Percentiles rank a stretch among this genome's conserved stretches.
Evolutionary conservation across 2,329 filamentous ascomycete species (phyloP).

Genomic region (Ceratocystis variospora): DNA sequence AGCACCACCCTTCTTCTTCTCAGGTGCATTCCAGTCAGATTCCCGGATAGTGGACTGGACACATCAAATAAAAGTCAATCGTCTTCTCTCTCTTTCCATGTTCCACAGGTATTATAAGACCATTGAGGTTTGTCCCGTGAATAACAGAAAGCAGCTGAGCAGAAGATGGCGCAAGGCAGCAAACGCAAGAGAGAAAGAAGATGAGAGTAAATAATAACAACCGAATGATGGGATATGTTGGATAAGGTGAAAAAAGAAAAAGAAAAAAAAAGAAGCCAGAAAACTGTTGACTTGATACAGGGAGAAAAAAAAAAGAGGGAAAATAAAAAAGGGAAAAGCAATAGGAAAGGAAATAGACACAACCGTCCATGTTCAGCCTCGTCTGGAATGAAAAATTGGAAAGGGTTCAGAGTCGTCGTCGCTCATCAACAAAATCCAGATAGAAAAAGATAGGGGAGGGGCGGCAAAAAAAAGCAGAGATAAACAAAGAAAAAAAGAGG

Average conservation of each 20-base stretch:
- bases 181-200: not conserved
- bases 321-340: conserved; percentile 11
- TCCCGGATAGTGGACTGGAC: too few species aligned
- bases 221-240: conserved; percentile 6
- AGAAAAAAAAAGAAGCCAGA: not conserved
- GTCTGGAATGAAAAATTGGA: conserved; percentile 15
- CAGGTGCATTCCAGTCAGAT: too few species aligned
- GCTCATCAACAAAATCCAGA: conserved; percentile 16
- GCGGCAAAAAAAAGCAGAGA: not conserved
- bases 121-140: too few species aligned
- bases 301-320: conserved; percentile 16
- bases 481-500: conserved; percentile 6
- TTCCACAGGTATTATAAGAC: too few species aligned
- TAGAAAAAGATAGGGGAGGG: not conserved
- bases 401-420: conserved; percentile 17
- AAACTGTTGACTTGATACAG: conserved; percentile 10
- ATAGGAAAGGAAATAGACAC: conserved; percentile 11
- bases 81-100: too few species aligned
- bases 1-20: too few species aligned
- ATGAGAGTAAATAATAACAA: conserved; percentile 5
- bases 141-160: not conserved
- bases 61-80: too few species aligned
- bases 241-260: not conserved
- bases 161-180: not conserved
- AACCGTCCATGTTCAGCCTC: conserved; percentile 12